These are phyloP conservation scores for Colletotrichum somersetense DNA, from an alignment of 2,329 filamentous ascomycete species.

Conservation along the genomic window DNA sequence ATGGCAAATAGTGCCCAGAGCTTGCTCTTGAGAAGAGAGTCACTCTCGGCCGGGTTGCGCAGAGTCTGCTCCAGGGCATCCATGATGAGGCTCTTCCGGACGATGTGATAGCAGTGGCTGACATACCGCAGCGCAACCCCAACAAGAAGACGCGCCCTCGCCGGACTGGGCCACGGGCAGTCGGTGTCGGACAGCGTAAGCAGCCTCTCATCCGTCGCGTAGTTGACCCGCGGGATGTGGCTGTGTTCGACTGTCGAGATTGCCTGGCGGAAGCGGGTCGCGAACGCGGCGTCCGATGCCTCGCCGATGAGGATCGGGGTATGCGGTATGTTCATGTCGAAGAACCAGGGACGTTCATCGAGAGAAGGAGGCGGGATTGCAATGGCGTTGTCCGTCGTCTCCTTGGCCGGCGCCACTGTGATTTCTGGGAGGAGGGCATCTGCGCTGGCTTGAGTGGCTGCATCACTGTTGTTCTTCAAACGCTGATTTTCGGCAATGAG, in stretches of 20 bases:
- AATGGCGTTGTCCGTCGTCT: slow-evolving; percentile 23
- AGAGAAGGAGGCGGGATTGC: slow-evolving; percentile 41
- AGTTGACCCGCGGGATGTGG: slow-evolving; percentile 52
- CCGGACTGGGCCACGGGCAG: slow-evolving; percentile 54
- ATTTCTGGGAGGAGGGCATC: slow-evolving; percentile 16
- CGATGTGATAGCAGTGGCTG: slow-evolving; percentile 57
- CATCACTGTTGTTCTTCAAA: slow-evolving; percentile 43
- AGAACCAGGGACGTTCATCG: slow-evolving; percentile 51
- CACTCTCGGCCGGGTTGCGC: slow-evolving; percentile 50
- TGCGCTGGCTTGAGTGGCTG: slow-evolving; percentile 17
- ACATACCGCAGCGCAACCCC: slow-evolving; percentile 57
- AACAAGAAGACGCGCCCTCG: slow-evolving; percentile 53
- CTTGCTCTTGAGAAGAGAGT: slow-evolving; percentile 54
- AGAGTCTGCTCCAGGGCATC: slow-evolving; percentile 54
- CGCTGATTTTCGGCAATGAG: slow-evolving; percentile 51
- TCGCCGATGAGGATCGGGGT: slow-evolving; percentile 54
- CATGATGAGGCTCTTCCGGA: slow-evolving; percentile 54
- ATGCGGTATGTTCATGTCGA: slow-evolving; percentile 50
- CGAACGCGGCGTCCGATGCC: slow-evolving; percentile 53
- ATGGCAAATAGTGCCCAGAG: slow-evolving; percentile 60
- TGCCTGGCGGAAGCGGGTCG: slow-evolving; percentile 53
- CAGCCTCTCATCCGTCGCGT: slow-evolving; percentile 50
- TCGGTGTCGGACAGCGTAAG: slow-evolving; percentile 48
- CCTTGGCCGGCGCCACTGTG: slow-evolving; percentile 11
- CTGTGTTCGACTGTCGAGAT: slow-evolving; percentile 48